Conservation (phyloP, 108 stramenopile genomes). For the Cyclotella baltica region DNA sequence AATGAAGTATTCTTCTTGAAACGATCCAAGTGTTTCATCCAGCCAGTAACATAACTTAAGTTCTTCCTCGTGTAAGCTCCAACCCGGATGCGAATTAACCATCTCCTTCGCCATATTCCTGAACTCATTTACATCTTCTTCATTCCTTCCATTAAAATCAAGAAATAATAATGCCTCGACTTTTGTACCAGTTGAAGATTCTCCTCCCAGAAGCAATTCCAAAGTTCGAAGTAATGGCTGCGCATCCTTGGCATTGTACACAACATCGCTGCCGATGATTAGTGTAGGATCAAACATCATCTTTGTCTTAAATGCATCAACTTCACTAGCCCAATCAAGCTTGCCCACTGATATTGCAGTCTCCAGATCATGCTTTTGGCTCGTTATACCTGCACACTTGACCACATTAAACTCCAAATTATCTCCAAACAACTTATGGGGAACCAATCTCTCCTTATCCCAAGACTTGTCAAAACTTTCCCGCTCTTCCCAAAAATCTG, state of each 20-base stretch:
- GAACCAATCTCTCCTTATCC: conserved; percentile 20
- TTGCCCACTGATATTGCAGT: background rate
- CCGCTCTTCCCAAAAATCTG: conserved; percentile 26
- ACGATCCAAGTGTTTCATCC: background rate
- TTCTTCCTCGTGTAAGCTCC: conserved; percentile 7
- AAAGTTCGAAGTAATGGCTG: conserved; percentile 9
- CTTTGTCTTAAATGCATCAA: conserved; percentile 13
- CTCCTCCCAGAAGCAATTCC: conserved; percentile 9
- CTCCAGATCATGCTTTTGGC: background rate
- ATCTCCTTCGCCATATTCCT: conserved; percentile 10
- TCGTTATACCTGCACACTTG: conserved; percentile 10
- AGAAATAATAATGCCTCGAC: conserved; percentile 16
- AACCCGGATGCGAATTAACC: conserved; percentile 15
- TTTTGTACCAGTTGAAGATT: background rate
- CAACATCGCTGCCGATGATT: conserved; percentile 25
- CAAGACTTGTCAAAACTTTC: background rate
- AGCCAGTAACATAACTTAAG: background rate
- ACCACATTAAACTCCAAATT: conserved; percentile 28
- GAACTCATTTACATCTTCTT: background rate
- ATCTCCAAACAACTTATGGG: conserved; percentile 23
- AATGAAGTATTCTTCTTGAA: conserved; percentile 12
- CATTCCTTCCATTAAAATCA: conserved; percentile 7
- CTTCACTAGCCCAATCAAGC: conserved; percentile 16
- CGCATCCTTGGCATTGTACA: conserved; percentile 13
- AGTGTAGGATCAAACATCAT: conserved; percentile 5